Conservation (phyloP, 2,329 filamentous ascomycete genomes). For the Periglandula ipomoeae region DNA sequence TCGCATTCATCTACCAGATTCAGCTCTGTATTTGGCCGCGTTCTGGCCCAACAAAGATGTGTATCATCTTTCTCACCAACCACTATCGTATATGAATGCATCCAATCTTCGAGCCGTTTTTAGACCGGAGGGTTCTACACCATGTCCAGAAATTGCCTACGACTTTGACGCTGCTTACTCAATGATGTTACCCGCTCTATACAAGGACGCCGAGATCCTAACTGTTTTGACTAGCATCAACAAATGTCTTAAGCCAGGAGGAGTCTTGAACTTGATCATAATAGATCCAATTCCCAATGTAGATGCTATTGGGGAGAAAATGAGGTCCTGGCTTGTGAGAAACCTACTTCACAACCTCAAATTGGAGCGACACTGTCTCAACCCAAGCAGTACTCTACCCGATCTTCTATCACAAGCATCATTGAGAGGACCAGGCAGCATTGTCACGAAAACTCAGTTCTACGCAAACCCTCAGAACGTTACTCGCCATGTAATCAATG, state of each 20-base stretch:
- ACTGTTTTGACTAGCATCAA: conserved; percentile 46
- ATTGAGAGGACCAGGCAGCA: conserved; percentile 38
- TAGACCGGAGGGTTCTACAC: not conserved
- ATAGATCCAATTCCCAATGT: conserved; percentile 53
- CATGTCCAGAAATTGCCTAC: conserved; percentile 23
- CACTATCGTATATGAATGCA: conserved; percentile 4
- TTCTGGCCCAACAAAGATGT: conserved; percentile 4
- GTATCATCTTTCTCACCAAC: conserved; percentile 5
- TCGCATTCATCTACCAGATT: not conserved
- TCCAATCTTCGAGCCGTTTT: conserved; percentile 12
- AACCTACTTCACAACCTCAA: conserved; percentile 52
- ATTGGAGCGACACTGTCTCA: conserved; percentile 47
- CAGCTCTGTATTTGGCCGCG: not conserved
- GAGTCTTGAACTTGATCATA: conserved; percentile 48
- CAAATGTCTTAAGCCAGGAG: conserved; percentile 44
- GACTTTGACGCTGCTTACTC: conserved; percentile 42
- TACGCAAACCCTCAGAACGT: conserved; percentile 31
- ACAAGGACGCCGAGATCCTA: conserved; percentile 48
- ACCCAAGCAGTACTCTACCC: conserved; percentile 49
- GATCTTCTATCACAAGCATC: conserved; percentile 48
- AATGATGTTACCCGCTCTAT: conserved; percentile 45
- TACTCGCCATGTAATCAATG: conserved; percentile 12
- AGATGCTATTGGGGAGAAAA: conserved; percentile 44
- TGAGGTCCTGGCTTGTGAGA: conserved; percentile 53
- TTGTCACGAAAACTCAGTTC: conserved; percentile 38